These are phyloP conservation scores for Lepidium sativum DNA, from an alignment of 345 rosid species.

Conservation along the genomic window DNA sequence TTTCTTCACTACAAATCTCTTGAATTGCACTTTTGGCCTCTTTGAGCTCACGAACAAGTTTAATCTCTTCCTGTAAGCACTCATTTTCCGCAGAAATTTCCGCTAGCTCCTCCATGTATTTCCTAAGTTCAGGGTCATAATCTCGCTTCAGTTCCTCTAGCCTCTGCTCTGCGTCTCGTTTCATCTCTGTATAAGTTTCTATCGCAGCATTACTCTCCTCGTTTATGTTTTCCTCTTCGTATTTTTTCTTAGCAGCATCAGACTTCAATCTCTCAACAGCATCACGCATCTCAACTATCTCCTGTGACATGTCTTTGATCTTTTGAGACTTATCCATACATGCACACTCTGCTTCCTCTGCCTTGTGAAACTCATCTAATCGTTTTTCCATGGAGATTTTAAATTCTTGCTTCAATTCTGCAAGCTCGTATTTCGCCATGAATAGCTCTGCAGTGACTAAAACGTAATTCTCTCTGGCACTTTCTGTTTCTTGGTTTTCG, in stretches of 20 bases:
- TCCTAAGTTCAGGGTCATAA: conserved; percentile 41
- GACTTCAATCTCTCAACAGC: conserved; percentile 33
- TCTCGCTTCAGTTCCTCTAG: conserved; percentile 32
- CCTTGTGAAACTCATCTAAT: conserved; percentile 47
- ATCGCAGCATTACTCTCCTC: conserved; percentile 32
- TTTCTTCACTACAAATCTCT: conserved; percentile 46
- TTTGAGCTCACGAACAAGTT: conserved; percentile 53
- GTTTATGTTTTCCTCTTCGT: conserved; percentile 35
- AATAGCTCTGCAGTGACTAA: conserved; percentile 36
- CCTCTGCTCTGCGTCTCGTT: conserved; percentile 37
- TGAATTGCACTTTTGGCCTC: conserved; percentile 53
- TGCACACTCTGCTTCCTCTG: conserved; percentile 55
- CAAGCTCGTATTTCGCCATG: conserved; percentile 58
- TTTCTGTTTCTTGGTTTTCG: conserved; percentile 37
- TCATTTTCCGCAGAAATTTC: conserved; percentile 48
- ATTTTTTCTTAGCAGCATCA: conserved; percentile 34
- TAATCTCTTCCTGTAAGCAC: conserved; percentile 46
- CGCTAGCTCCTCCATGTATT: conserved; percentile 36
- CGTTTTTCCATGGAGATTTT: conserved; percentile 57
- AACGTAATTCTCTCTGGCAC: conserved; percentile 45
- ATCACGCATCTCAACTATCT: conserved; percentile 51
- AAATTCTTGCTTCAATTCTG: conserved; percentile 55
- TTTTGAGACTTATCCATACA: conserved; percentile 32
- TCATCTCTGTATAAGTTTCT: conserved; percentile 31
- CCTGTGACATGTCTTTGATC: conserved; percentile 40